Evolutionary conservation across 2,329 filamentous ascomycete genomes (phyloP).

Genomic region (Herpotrichia juniperi): DNA sequence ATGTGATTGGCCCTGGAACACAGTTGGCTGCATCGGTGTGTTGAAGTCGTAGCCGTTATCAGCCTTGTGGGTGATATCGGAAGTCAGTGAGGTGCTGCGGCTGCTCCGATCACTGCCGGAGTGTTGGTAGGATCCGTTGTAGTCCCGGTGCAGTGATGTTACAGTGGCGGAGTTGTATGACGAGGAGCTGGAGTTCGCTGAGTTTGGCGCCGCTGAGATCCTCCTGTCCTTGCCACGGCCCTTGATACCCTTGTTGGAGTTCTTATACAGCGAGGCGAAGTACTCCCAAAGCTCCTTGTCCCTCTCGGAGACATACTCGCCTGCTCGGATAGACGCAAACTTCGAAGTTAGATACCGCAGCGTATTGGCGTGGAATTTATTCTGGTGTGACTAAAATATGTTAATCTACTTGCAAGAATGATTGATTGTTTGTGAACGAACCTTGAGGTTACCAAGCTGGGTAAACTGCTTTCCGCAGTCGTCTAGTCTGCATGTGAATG

Average conservation of each 20-base stretch:
- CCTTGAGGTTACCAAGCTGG: constrained; percentile 90
- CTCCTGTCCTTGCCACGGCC: constrained; percentile 86
- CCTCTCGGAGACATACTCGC: constrained; percentile 67
- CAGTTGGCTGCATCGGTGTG: constrained; percentile 31
- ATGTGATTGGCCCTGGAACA: constrained; percentile 25
- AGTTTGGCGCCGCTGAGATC: constrained; percentile 53
- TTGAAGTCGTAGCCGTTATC: constrained; percentile 41
- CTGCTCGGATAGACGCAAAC: constrained; percentile 69
- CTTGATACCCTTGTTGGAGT: constrained; percentile 98
- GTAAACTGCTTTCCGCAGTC: constrained; percentile 88
- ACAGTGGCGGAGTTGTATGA: constrained; percentile 29
- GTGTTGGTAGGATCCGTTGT: constrained; percentile 29
- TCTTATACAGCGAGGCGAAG: constrained; percentile 89
- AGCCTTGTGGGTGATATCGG: constrained; percentile 31
- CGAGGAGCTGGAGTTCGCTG: constrained; percentile 30
- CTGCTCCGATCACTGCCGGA: constrained; percentile 41
- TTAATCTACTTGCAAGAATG: constrained; percentile 16
- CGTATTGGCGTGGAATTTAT: constrained; percentile 85
- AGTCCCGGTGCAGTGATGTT: constrained; percentile 26
- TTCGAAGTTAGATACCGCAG: constrained; percentile 72
- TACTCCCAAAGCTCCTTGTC: constrained; percentile 84
- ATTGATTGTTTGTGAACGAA: constrained; percentile 39
- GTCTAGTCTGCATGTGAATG: constrained; percentile 81
- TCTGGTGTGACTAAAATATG: constrained; percentile 75
- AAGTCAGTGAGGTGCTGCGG: constrained; percentile 40